These are phyloP conservation scores for Amniculicola lignicola DNA, from an alignment of 495 filamentous ascomycete genomes.

Conservation along the genomic window DNA sequence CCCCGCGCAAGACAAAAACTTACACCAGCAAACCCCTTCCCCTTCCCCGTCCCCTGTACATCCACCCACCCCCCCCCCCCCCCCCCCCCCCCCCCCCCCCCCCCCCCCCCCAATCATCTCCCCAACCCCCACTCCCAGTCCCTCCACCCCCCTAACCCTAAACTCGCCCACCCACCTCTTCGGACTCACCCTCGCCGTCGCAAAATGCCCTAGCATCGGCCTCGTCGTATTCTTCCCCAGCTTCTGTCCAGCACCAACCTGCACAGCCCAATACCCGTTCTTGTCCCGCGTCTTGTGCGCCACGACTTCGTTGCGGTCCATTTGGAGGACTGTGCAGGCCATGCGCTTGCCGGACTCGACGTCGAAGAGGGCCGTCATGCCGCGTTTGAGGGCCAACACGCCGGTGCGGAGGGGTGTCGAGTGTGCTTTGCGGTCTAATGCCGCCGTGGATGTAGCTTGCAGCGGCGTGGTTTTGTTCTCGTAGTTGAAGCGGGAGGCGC, in stretches of 20 bases:
- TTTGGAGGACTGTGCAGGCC: slow-evolving; percentile 87
- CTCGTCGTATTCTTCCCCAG: slow-evolving; percentile 70
- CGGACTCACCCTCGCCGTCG: slow-evolving; percentile 69
- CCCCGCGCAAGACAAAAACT: slow-evolving; percentile 6
- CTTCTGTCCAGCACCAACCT: slow-evolving; percentile 79
- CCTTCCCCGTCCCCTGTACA: slow-evolving; percentile 69
- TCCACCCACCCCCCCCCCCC: slow-evolving; percentile 87
- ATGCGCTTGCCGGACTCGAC: slow-evolving; percentile 68
- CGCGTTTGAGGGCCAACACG: slow-evolving; percentile 81
- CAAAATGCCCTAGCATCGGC: slow-evolving; percentile 80
- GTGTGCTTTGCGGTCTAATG: slow-evolving; percentile 70
- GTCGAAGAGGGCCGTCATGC: slow-evolving; percentile 90
- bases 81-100: slow-evolving; percentile 81
- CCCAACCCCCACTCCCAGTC: slow-evolving; percentile 65
- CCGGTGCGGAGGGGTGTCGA: slow-evolving; percentile 79
- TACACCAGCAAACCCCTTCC: slow-evolving; percentile 84
- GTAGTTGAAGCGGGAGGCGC: slow-evolving; percentile 72
- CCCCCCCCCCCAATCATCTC: slow-evolving; percentile 65
- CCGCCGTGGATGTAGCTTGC: slow-evolving; percentile 70
- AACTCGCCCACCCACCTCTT: slow-evolving; percentile 85
- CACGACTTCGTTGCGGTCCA: slow-evolving; percentile 86
- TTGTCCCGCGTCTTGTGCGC: slow-evolving; percentile 73
- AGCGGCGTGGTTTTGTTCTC: slow-evolving; percentile 66
- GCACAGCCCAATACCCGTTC: slow-evolving; percentile 90
- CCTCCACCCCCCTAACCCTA: slow-evolving; percentile 68